Evolutionary conservation across 345 rosid genomes (phyloP), one percentile per base, ranked within the genome.

Genomic region (Bretschneidera sinensis): DNA sequence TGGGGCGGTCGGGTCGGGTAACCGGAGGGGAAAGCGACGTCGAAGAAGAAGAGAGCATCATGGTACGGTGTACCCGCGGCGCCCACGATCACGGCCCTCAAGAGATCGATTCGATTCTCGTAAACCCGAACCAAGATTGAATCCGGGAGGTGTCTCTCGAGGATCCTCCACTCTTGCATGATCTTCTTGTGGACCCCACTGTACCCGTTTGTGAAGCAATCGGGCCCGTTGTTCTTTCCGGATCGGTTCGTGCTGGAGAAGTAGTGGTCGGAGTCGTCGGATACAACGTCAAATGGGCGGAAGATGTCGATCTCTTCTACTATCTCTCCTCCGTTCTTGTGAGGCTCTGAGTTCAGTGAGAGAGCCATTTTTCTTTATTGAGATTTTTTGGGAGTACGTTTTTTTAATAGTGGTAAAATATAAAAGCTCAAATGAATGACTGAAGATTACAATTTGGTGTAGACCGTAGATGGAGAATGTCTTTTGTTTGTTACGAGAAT

Each of bases 41-140:
- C 91, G 74, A 85, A 82, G 75, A 85, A 73, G 72, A 74, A 85
- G 45, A 85, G 87, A 14, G 84, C 87, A 24, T 82, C 85, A 52
- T 82, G 85, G 78, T 82, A 85, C 0, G 87, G 91, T 1, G 85
- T 85, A 9, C 85, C 87, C 0, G 79, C 57, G 56, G 79, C 75
- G 16, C 87, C 85, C 31, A 71, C 23, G 62, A 85, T 80, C 17
- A 54, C 87, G 9, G 85, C 85, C 16, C 79, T 49, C 6, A 82
- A 20, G 60, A 82, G 79, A 63, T 75, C 80, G 55, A 85, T 71
- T 6, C 78, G 82, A 33, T 57, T 59, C 62, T 82, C 86, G 79
- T 80, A 80, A 57, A 63, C 86, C 18, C 86, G 84, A 1, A 82
- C 91, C 51, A 51, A 63, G 68, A 85, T 80, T 8, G 84, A 63